Percentiles rank a stretch among this genome's conserved stretches.
phyloP scores from a whole-genome alignment of 352 stramenopile genomes.

The Chrysophaeum taylorii region DNA sequence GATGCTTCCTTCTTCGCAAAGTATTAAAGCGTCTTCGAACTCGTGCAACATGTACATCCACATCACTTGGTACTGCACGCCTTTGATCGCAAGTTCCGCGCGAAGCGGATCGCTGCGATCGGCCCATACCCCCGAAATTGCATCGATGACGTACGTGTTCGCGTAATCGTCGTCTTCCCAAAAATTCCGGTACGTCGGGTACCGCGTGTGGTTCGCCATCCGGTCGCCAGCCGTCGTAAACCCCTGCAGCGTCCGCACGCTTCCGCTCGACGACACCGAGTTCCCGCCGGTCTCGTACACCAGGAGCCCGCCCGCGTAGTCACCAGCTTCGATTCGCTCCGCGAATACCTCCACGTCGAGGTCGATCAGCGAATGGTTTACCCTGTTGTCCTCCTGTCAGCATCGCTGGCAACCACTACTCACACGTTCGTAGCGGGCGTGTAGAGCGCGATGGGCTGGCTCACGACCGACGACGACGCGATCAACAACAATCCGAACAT shows the following conservation, averaged over 20 bases:
- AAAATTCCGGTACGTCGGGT: background rate
- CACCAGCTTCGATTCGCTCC: background rate
- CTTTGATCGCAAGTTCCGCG: too few relatives aligned
- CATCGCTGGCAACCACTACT: too few relatives aligned
- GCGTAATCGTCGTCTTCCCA: background rate
- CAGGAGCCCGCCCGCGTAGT: background rate
- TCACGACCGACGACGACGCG: too few relatives aligned
- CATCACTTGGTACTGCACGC: too few relatives aligned
- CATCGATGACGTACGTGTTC: background rate
- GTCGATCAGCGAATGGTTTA: background rate
- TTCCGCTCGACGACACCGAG: too few relatives aligned
- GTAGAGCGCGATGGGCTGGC: too few relatives aligned
- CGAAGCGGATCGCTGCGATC: too few relatives aligned
- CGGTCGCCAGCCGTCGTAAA: too few relatives aligned
- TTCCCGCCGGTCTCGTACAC: too few relatives aligned
- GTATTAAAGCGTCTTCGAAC: background rate
- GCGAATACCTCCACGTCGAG: slow-evolving; percentile 4
- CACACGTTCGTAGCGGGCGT: too few relatives aligned
- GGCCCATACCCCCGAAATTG: too few relatives aligned
- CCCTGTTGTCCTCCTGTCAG: background rate
- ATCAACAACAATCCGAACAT: too few relatives aligned
- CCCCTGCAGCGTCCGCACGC: slow-evolving; percentile 10
- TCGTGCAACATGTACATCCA: slow-evolving; percentile 13
- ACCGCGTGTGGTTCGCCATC: background rate
- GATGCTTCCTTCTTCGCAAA: slow-evolving; percentile 1